Percentiles rank a stretch among this genome's conserved stretches.
Conservation (phyloP, 495 filamentous ascomycete species). For the Talaromyces liani region DNA sequence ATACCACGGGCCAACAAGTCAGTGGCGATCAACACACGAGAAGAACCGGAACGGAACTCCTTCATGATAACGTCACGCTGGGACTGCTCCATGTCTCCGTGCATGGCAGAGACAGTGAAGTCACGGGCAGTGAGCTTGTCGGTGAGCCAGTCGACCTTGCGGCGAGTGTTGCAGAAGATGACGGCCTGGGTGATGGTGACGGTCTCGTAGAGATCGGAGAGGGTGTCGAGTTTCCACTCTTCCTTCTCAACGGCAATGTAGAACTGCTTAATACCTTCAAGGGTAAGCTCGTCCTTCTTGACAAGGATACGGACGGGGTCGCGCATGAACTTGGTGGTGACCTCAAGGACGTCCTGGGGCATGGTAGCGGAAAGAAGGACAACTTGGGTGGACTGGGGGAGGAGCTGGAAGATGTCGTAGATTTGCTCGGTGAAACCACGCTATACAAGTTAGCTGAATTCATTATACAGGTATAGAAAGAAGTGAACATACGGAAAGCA, state of each 20-base stretch:
- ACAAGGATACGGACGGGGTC: conserved; percentile 98
- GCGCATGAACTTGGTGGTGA: conserved; percentile 99
- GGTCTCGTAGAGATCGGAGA: conserved; percentile 97
- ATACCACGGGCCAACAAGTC: conserved; percentile 97
- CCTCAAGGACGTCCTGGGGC: conserved; percentile 97
- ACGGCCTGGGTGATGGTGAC: conserved; percentile 99
- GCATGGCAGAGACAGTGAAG: conserved; percentile 99
- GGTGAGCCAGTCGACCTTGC: conserved; percentile 99
- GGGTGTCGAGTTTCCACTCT: conserved; percentile 99
- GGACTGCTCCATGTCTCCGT: conserved; percentile 96
- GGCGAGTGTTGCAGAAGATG: conserved; percentile 99
- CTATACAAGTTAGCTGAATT: conserved; percentile 28
- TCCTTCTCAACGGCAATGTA: conserved; percentile 99
- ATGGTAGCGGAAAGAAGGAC: conserved; percentile 96
- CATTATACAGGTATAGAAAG: background rate
- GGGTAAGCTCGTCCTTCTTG: conserved; percentile 98
- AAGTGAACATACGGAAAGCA: conserved; percentile 71
- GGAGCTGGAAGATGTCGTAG: conserved; percentile 98
- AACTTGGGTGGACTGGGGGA: conserved; percentile 95
- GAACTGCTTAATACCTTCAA: conserved; percentile 99
- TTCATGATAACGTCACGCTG: conserved; percentile 99
- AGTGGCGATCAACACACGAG: conserved; percentile 95
- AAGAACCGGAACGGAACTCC: conserved; percentile 96
- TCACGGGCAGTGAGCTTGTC: conserved; percentile 97
- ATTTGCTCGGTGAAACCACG: conserved; percentile 99